Evolutionary conservation across 306 rosid species (phyloP), one percentile per base, ranked within the genome.

Genomic region (Cucurbita maxima): DNA sequence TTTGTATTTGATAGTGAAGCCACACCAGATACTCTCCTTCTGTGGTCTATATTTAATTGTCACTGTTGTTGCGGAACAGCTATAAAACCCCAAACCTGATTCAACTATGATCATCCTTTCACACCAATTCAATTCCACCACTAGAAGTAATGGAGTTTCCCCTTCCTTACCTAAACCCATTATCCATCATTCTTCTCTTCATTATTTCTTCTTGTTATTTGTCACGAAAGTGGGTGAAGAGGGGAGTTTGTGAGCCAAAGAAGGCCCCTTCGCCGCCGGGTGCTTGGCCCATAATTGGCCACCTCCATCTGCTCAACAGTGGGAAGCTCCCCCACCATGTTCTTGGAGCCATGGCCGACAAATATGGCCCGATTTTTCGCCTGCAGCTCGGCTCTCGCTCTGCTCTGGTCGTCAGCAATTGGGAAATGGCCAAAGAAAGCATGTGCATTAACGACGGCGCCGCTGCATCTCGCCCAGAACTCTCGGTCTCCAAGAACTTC

Each of bases 361-460:
- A 71, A 38, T 57, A 79, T 30, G 92, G 89, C 9, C 82, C 89
- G 1, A 75, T 85, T 5, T 87, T 81, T 68, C 41, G 55, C 52
- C 59, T 87, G 47, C 30, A 75, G 7, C 16, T 87, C 0, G 92
- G 89, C 0, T 72, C 71, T 0, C 84, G 81, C 10, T 50, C 38
- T 20, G 82, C 84, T 13, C 52, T 85, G 53, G 81, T 85, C 0
- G 82, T 88, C 4, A 86, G 82, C 10, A 73, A 63, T 19, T 75
- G 76, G 81, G 88, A 83, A 56, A 66, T 82, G 67, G 87, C 90
- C 5, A 88, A 80, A 48, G 90, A 88, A 75, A 79, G 86, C 45
- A 85, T 84, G 77, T 82, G 90, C 12, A 76, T 77, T 13, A 84
- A 77, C 8, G 88, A 85, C 47, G n/a, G 36, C 38, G 72, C 62